Conservation (phyloP, 2,329 filamentous ascomycete genomes). For the Penicillium griseofulvum region DNA sequence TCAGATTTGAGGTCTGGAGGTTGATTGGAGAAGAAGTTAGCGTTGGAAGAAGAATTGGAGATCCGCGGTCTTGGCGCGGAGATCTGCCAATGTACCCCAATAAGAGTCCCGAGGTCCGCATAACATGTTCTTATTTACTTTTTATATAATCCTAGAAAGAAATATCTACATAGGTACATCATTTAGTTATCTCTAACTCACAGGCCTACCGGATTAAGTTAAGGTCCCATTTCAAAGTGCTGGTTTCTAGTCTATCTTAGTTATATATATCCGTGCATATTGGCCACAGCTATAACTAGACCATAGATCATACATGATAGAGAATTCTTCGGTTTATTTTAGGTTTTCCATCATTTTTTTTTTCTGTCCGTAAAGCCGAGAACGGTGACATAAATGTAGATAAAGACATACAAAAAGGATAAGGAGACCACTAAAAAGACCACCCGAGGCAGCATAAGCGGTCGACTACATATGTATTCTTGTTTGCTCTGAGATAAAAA, state of each 20-base stretch:
- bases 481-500: not conserved
- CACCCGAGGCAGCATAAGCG: too few relatives aligned
- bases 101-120: not conserved
- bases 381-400: too few relatives aligned
- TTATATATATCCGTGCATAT: not conserved
- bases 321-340: too few relatives aligned
- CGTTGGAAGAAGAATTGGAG: constrained; percentile 23
- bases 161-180: not conserved
- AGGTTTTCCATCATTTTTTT: too few relatives aligned
- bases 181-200: not conserved
- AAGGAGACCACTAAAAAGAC: too few relatives aligned
- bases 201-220: not conserved
- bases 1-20: constrained; percentile 16
- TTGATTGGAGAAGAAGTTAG: constrained; percentile 20
- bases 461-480: too few relatives aligned
- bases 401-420: too few relatives aligned
- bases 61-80: constrained; percentile 27
- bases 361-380: too few relatives aligned
- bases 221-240: not conserved
- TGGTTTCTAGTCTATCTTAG: not conserved
- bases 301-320: too few relatives aligned
- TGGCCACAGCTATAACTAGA: too few relatives aligned
- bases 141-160: not conserved
- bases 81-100: constrained; percentile 44
- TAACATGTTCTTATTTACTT: not conserved